Conservation (phyloP, 2,329 filamentous ascomycete genomes). For the Fusarium xyrophilum region DNA sequence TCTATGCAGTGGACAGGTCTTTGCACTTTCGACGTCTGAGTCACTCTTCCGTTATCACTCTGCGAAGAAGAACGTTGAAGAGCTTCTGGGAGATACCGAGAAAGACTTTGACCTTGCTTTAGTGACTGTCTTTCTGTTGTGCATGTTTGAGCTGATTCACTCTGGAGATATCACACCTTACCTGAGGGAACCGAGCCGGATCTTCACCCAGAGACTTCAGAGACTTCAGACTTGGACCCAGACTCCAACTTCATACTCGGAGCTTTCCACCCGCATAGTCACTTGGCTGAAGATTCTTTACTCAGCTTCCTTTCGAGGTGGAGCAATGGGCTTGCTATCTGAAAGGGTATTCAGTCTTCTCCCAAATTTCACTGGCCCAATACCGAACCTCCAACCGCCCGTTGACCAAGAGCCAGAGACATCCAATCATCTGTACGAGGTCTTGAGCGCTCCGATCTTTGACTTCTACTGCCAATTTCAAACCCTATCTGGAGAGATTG, state of each 20-base stretch:
- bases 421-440: neutral
- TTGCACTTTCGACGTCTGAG: neutral
- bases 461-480: neutral
- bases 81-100: neutral
- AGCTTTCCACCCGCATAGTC: neutral
- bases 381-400: neutral
- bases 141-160: neutral
- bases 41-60: neutral
- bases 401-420: neutral
- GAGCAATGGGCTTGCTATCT: neutral
- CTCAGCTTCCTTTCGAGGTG: neutral
- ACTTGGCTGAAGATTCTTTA: neutral
- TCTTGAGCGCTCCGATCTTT: neutral
- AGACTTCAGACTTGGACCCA: neutral
- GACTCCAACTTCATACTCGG: neutral
- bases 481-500: neutral
- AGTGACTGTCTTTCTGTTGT: neutral
- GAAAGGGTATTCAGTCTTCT: neutral
- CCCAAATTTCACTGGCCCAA: neutral
- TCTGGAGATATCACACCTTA: neutral
- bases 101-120: rapidly evolving
- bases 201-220: rapidly evolving
- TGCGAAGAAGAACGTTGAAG: neutral
- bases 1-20: neutral
- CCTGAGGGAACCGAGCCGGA: neutral